Percentiles rank a stretch among this genome's conserved stretches.
phyloP scores from a whole-genome alignment of 805 yeast genomes.

The Diddensiella transvaalensis region DNA sequence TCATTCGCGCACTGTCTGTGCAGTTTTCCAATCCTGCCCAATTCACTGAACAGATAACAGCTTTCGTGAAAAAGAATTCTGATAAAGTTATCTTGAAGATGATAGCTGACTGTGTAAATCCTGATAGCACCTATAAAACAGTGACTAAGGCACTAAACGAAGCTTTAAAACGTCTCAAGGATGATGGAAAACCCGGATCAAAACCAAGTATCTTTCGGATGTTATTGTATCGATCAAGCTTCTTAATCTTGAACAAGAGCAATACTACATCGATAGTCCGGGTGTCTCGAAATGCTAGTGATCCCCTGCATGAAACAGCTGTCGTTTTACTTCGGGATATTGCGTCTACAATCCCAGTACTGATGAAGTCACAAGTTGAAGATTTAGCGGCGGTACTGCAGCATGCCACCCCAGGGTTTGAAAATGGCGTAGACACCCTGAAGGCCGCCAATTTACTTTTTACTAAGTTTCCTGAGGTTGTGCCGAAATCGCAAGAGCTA shows the following conservation, averaged over 20 bases:
- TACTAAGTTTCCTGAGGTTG: constrained; percentile 46
- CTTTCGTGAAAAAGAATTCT: constrained; percentile 5
- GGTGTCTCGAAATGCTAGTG: constrained; percentile 38
- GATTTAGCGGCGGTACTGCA: constrained; percentile 44
- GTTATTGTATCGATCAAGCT: constrained; percentile 58
- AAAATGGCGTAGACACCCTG: constrained; percentile 41
- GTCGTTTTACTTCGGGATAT: constrained; percentile 57
- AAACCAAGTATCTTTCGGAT: constrained; percentile 45
- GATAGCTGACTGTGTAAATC: constrained; percentile 49
- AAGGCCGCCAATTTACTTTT: constrained; percentile 60
- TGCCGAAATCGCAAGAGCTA: constrained; percentile 45
- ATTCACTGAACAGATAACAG: neutral
- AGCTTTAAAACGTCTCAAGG: constrained; percentile 29
- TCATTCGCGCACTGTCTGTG: neutral
- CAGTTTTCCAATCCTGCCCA: constrained; percentile 2
- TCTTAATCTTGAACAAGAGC: constrained; percentile 60
- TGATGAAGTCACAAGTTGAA: constrained; percentile 56
- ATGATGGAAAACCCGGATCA: constrained; percentile 46
- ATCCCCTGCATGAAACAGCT: constrained; percentile 37
- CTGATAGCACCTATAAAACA: constrained; percentile 57
- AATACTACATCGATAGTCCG: constrained; percentile 55
- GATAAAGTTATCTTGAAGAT: constrained; percentile 46
- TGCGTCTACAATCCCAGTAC: constrained; percentile 57
- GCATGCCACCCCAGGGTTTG: constrained; percentile 26
- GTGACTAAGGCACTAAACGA: constrained; percentile 63